Conservation (phyloP, 2,329 filamentous ascomycete species). For the Hymenoscyphus scutula region DNA sequence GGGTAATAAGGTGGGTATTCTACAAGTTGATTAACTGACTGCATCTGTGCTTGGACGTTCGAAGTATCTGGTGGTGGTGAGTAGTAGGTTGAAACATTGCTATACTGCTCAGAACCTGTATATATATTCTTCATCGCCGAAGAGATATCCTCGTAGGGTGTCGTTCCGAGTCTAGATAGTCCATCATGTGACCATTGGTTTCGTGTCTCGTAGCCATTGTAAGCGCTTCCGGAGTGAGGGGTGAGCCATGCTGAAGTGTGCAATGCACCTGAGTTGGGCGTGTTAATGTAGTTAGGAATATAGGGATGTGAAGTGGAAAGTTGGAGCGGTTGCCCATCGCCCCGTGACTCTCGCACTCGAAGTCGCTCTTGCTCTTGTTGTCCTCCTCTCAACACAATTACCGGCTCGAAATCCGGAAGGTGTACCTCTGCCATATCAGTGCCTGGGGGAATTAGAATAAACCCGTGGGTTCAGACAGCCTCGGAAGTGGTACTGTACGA, state of each 20-base stretch:
- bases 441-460: neutral
- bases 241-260: neutral
- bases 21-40: neutral
- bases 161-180: neutral
- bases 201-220: neutral
- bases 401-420: neutral
- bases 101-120: neutral
- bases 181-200: constrained; percentile 7
- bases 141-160: constrained; percentile 1
- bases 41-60: neutral
- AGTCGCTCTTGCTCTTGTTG: neutral
- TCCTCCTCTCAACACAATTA: neutral
- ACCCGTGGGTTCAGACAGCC: neutral
- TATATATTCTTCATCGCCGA: neutral
- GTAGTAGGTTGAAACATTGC: neutral
- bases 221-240: neutral
- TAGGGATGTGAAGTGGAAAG: constrained; percentile 1
- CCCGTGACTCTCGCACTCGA: neutral
- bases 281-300: neutral
- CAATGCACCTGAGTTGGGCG: neutral
- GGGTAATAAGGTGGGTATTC: neutral
- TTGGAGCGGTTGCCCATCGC: neutral
- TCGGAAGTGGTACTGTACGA: neutral
- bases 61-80: neutral
- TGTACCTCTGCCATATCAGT: constrained; percentile 5